Conservation (phyloP, 148 eudicot species). For the Rhododendron ferrugineum region DNA sequence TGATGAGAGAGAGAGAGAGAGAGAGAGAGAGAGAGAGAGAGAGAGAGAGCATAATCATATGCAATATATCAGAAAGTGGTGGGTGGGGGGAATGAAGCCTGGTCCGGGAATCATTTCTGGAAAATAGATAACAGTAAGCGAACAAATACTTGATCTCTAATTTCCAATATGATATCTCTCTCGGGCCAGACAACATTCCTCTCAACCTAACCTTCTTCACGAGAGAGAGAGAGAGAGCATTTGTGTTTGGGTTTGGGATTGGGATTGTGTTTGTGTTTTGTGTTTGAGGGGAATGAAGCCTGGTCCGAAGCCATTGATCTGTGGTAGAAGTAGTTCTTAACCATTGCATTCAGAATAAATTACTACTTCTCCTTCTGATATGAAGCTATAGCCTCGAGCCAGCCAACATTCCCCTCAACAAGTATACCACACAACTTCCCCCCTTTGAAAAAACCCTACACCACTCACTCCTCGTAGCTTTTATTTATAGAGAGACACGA, state of each 20-base stretch:
- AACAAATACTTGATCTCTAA: neutral
- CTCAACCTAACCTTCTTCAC: constrained; percentile 16
- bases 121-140: neutral
- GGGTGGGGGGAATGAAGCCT: constrained; percentile 51
- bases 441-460: constrained; percentile 13
- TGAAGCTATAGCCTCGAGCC: constrained; percentile 25
- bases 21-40: neutral
- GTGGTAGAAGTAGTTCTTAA: neutral
- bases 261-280: too few species aligned
- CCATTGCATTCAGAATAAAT: neutral
- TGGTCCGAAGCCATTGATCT: constrained; percentile 32
- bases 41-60: neutral
- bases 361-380: neutral
- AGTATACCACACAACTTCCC: neutral
- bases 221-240: neutral
- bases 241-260: neutral
- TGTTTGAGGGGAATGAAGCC: constrained; percentile 44
- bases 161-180: neutral
- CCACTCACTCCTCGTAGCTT: neutral
- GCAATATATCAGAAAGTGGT: constrained; percentile 9
- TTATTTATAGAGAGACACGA: constrained; percentile 1
- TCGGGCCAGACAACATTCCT: constrained; percentile 35
- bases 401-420: constrained; percentile 43
- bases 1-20: neutral
- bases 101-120: constrained; percentile 42